A percentile compares a stretch with the other conserved stretches of the same genome.
Evolutionary conservation across 768 basidiomycete genomes (phyloP).

Genomic region (Erythrobasidium yunnanense): DNA sequence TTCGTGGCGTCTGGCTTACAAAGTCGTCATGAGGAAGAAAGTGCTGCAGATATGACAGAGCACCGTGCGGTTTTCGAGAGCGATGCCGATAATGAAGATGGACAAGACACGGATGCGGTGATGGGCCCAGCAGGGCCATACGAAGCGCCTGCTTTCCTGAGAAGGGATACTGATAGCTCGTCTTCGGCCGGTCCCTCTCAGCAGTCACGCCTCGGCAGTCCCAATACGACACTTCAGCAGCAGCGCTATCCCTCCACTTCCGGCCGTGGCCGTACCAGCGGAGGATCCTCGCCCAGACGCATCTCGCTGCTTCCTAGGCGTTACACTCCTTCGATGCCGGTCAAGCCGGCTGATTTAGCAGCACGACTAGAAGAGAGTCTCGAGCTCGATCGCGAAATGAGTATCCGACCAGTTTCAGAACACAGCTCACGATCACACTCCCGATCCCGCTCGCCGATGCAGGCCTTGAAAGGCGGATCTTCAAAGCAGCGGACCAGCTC

Average conservation of each 20-base stretch:
- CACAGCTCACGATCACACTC: slow-evolving; percentile 73
- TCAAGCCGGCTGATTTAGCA: slow-evolving; percentile 26
- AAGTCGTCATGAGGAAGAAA: slow-evolving; percentile 33
- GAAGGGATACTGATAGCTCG: slow-evolving; percentile 5
- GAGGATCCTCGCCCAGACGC: slow-evolving; percentile 27
- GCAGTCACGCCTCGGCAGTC: slow-evolving; percentile 9
- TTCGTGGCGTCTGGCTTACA: slow-evolving; percentile 37
- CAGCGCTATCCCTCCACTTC: background rate
- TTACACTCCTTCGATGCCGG: slow-evolving; percentile 29
- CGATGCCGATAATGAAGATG: slow-evolving; percentile 17
- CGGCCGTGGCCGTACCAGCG: slow-evolving; percentile 1
- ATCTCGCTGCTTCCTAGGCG: slow-evolving; percentile 28
- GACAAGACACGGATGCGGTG: background rate
- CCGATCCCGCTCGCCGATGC: slow-evolving; percentile 83
- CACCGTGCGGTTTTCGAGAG: background rate
- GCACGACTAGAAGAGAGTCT: slow-evolving; percentile 15
- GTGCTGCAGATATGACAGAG: background rate
- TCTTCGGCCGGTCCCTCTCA: background rate
- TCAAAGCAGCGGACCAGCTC: slow-evolving; percentile 8
- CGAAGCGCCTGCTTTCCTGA: background rate
- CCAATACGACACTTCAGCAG: background rate
- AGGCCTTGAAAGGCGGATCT: slow-evolving; percentile 43
- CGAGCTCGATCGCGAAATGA: background rate
- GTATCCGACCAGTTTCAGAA: slow-evolving; percentile 6
- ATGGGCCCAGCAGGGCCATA: background rate